Base-by-base conservation (phyloP, 192 early-diverging fungal species). In the Backusella tarrabulga region DNA sequence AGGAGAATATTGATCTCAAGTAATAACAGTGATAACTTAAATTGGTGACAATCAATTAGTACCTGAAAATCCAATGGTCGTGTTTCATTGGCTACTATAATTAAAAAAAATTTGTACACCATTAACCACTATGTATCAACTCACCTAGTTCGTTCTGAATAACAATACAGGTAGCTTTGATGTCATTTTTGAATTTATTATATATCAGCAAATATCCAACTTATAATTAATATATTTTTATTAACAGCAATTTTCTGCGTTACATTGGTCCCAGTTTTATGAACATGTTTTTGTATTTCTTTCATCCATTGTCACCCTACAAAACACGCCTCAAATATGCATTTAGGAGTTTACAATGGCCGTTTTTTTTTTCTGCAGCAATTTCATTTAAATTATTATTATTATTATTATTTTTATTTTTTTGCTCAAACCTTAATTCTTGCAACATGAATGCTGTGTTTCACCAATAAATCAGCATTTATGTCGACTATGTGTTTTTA, bases 251-350 rank as follows among this genome's bases (percentile, higher is more conserved):
- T 50, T n/a, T 63, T 63, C 23, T 29, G 56, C 56, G 56, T 63
- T 29, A 63, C 56, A 63, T 63, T 63, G 56, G 11, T 63, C 56
- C 56, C 56, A 63, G 21, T 63, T 50, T 56, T 29, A 63, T 63
- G 56, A 29, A 63, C 21, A 12, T 63, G 56, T 0, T 23, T 63
- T 63, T 19, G 46, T 50, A 12, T 63, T 40, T 26, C 21, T 63
- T 9, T 8, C 7, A 29, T 9, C 11, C 23, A 23, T 29, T 63
- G 9, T 63, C 7, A 29, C 26, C 21, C 12, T 29, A 26, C 21
- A 26, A 4, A 60, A n/a, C 46, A 50, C 17, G 46, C 19, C 19
- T 50, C 46, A 50, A n/a, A n/a, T 50, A 6, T 50, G 46, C 19
- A n/a, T 7, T 7, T 50, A 50, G 46, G 19, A 8, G 26, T 63